phyloP scores from a whole-genome alignment of 495 filamentous ascomycete species.

The Podospora didyma region DNA sequence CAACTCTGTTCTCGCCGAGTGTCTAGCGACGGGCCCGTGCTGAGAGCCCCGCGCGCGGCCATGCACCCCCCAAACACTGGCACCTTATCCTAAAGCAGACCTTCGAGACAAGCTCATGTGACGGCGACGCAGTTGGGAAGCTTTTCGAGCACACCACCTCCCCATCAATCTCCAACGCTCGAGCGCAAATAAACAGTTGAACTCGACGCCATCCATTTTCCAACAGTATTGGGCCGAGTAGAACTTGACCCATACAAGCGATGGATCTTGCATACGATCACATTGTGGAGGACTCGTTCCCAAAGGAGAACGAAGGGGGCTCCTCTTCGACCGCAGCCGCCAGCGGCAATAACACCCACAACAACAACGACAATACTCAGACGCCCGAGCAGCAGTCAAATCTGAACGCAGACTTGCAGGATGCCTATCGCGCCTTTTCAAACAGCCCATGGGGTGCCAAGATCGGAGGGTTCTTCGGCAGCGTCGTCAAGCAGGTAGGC shows the following conservation, averaged over 20 bases:
- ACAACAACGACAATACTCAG: constrained; percentile 22
- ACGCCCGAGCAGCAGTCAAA: constrained; percentile 50
- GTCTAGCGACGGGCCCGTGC: not conserved
- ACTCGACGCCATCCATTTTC: not conserved
- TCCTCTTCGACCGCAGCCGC: constrained; percentile 36
- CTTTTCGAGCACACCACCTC: not conserved
- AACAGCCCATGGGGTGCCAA: constrained; percentile 84
- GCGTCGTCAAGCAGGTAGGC: constrained; percentile 78
- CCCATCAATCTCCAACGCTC: not conserved
- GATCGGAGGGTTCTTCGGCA: constrained; percentile 84
- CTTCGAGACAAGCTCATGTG: constrained; percentile 8
- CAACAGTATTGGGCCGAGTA: not conserved
- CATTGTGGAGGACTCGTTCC: constrained; percentile 78
- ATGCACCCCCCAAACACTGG: not conserved
- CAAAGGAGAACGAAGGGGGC: constrained; percentile 50
- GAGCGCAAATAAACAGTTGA: not conserved
- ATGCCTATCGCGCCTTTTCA: constrained; percentile 91
- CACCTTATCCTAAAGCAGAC: constrained; percentile 6
- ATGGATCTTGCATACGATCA: constrained; percentile 99
- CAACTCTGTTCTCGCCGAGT: no score
- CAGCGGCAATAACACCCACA: not conserved
- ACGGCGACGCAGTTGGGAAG: constrained; percentile 6
- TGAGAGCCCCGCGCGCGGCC: not conserved
- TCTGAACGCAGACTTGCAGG: constrained; percentile 85
- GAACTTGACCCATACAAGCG: constrained; percentile 3